phyloP scores from a whole-genome alignment of 1,284 basidiomycete genomes.

The Cutaneotrichosporon sp. region DNA sequence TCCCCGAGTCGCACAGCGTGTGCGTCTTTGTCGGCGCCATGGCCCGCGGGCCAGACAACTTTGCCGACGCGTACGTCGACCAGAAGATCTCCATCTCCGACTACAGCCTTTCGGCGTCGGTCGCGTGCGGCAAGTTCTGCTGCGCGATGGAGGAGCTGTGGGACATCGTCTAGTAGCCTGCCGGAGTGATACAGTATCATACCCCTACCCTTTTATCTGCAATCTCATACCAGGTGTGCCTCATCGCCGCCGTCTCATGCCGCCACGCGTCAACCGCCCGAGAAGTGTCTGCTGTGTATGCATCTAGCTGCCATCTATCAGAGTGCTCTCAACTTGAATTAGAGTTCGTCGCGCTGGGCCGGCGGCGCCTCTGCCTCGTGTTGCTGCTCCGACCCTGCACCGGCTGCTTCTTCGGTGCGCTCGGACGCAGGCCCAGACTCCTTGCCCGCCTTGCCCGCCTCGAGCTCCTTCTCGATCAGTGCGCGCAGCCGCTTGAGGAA shows the following conservation, averaged over 20 bases:
- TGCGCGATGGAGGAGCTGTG: conserved; percentile 67
- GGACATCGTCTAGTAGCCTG: conserved; percentile 59
- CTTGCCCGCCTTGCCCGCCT: not conserved
- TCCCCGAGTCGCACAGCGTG: conserved; percentile 84
- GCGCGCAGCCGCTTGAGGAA: conserved; percentile 7
- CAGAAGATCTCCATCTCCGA: conserved; percentile 97
- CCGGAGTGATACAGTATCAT: not conserved
- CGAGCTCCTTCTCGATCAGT: conserved; percentile 10
- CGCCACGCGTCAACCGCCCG: conserved; percentile 11
- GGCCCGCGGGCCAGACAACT: conserved; percentile 93
- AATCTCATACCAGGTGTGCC: not conserved
- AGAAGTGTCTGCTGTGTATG: conserved; percentile 22
- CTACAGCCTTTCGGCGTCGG: conserved; percentile 89
- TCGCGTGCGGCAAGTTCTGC: conserved; percentile 87
- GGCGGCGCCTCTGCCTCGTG: not conserved
- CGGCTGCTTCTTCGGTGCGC: not conserved
- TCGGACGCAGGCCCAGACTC: not conserved
- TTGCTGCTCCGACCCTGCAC: too few relatives aligned
- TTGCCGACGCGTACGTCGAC: conserved; percentile 91
- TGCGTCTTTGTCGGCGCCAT: conserved; percentile 98
- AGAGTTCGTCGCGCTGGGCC: conserved; percentile 11
- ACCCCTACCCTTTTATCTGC: not conserved
- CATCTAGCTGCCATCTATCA: conserved; percentile 19
- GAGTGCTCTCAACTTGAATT: too few relatives aligned
- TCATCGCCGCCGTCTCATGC: not conserved